Conservation (phyloP, 2,329 filamentous ascomycete genomes). For the Nemania sp. region DNA sequence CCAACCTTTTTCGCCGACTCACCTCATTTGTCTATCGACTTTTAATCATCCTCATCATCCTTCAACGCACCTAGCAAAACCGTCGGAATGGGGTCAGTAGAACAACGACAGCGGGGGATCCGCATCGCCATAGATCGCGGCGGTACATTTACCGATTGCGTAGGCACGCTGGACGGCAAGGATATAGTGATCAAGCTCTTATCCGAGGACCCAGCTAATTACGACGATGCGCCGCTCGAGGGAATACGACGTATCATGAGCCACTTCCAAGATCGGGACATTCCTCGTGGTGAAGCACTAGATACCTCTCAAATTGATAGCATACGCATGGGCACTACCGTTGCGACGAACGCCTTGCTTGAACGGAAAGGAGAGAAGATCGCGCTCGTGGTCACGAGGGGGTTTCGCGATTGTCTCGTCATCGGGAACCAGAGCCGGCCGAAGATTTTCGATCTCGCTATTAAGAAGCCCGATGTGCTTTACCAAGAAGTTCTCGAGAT, state of each 20-base stretch:
- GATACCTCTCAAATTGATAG: conserved; percentile 85
- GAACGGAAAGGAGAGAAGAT: conserved; percentile 90
- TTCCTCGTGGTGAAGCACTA: conserved; percentile 76
- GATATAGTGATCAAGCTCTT: conserved; percentile 86
- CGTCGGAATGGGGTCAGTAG: conserved; percentile 42
- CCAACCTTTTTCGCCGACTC: not conserved
- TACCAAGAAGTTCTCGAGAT: conserved; percentile 88
- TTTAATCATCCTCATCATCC: not conserved
- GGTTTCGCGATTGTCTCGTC: conserved; percentile 83
- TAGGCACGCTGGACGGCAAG: conserved; percentile 76
- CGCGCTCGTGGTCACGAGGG: conserved; percentile 82
- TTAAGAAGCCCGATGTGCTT: conserved; percentile 82
- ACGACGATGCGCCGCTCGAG: conserved; percentile 87
- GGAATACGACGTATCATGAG: conserved; percentile 86
- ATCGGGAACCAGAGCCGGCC: conserved; percentile 92
- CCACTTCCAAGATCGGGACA: conserved; percentile 73
- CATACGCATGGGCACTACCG: conserved; percentile 94
- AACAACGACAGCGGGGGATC: conserved; percentile 57
- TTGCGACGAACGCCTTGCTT: conserved; percentile 88
- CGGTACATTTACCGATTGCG: conserved; percentile 91
- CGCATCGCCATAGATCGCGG: conserved; percentile 79
- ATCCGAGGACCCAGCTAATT: conserved; percentile 88
- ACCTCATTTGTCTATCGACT: not conserved
- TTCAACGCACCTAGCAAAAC: not conserved
- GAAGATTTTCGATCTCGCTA: conserved; percentile 88